Conservation (phyloP, 2,329 filamentous ascomycete species). For the Penicillium sp. region DNA sequence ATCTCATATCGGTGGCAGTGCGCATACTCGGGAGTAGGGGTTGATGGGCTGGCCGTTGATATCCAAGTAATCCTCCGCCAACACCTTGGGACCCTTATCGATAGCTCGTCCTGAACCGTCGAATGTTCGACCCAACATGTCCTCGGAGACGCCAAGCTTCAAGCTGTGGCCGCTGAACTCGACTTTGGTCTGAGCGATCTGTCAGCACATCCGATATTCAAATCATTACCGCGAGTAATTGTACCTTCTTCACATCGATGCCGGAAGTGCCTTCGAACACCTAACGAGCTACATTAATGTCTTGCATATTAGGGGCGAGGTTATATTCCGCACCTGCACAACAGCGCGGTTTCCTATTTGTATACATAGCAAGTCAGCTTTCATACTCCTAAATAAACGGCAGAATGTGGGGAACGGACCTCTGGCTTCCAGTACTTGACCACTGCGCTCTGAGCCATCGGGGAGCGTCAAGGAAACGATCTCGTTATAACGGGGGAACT, state of each 20-base stretch:
- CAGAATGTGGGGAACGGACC: slow-evolving; percentile 47
- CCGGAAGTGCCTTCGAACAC: slow-evolving; percentile 95
- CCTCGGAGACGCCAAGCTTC: slow-evolving; percentile 97
- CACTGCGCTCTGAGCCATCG: slow-evolving; percentile 86
- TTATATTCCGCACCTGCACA: slow-evolving; percentile 62
- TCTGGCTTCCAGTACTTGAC: slow-evolving; percentile 94
- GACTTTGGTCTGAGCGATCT: slow-evolving; percentile 66
- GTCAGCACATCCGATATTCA: slow-evolving; percentile 16
- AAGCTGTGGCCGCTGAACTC: slow-evolving; percentile 94
- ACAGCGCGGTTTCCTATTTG: slow-evolving; percentile 74
- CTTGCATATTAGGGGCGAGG: slow-evolving; percentile 5
- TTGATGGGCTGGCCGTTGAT: slow-evolving; percentile 99
- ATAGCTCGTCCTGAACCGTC: slow-evolving; percentile 96
- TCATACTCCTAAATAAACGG: background rate
- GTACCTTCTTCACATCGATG: slow-evolving; percentile 96
- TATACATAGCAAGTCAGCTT: slow-evolving; percentile 14
- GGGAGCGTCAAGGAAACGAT: slow-evolving; percentile 93
- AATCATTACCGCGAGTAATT: background rate
- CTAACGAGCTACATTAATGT: slow-evolving; percentile 41
- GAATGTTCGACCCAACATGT: slow-evolving; percentile 98
- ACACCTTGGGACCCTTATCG: slow-evolving; percentile 95
- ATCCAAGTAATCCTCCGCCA: slow-evolving; percentile 95
- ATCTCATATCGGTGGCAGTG: background rate
- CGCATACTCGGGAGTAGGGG: slow-evolving; percentile 77
- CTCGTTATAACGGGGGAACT: slow-evolving; percentile 95